A percentile compares a stretch with the other conserved stretches of the same genome.
Conservation (phyloP, 768 basidiomycete species). For the Xerocomellus dryophilus region DNA sequence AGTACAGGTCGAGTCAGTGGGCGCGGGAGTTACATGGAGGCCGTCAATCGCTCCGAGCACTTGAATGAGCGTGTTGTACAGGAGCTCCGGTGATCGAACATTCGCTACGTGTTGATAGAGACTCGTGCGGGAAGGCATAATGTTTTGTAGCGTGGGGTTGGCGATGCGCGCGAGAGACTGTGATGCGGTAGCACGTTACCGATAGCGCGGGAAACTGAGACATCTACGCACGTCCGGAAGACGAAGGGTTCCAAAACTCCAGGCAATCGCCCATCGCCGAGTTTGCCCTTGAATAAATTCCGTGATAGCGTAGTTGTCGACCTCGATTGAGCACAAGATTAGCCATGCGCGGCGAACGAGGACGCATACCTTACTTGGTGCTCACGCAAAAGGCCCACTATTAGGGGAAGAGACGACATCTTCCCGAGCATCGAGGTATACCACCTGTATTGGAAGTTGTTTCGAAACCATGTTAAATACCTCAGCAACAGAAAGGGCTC, state of each 20-base stretch:
- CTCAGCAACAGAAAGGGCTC: neutral
- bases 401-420: constrained; percentile 61
- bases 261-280: constrained; percentile 87
- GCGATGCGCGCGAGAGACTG: constrained; percentile 38
- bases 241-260: constrained; percentile 67
- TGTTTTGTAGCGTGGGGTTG: constrained; percentile 43
- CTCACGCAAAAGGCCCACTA: constrained; percentile 55
- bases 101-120: constrained; percentile 40
- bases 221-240: constrained; percentile 70
- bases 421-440: constrained; percentile 94
- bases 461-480: neutral
- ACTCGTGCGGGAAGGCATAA: constrained; percentile 59
- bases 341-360: neutral
- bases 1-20: neutral
- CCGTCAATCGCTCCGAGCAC: constrained; percentile 38
- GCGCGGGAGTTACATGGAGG: constrained; percentile 11
- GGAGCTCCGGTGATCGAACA: constrained; percentile 1
- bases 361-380: constrained; percentile 36
- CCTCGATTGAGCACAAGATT: constrained; percentile 39
- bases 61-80: constrained; percentile 22
- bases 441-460: constrained; percentile 49
- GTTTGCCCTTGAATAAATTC: constrained; percentile 87
- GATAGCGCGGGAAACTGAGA: neutral
- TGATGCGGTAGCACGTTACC: constrained; percentile 34
- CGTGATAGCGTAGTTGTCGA: constrained; percentile 82